phyloP scores from a whole-genome alignment of 169 alveolate genomes.

The Plasmodium coatneyi region DNA sequence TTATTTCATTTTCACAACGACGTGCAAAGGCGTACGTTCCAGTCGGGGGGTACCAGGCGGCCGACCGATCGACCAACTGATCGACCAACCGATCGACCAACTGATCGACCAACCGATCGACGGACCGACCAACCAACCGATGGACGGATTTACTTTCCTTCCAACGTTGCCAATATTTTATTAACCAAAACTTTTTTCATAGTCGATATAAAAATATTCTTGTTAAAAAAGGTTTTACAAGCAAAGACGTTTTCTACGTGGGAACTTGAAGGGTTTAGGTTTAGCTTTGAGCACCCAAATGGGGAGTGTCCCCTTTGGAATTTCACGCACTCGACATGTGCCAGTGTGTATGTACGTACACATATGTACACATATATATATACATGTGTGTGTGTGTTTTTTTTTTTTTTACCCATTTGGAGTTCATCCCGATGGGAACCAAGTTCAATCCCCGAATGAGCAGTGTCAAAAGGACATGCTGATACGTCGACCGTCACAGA shows the following conservation, averaged over 20 bases:
- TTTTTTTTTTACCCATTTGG: background rate
- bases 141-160: background rate
- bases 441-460: background rate
- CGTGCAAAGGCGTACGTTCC: background rate
- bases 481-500: background rate
- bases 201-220: background rate
- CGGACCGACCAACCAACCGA: background rate
- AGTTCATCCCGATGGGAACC: conserved; percentile 11
- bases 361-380: no score
- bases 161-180: background rate
- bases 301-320: no score
- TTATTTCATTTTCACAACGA: no score
- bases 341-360: no score
- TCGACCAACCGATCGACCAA: background rate
- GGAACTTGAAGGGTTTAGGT: background rate
- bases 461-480: background rate
- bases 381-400: background rate
- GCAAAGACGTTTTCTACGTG: background rate
- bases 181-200: background rate
- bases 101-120: background rate
- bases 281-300: no score
- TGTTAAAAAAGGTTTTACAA: background rate
- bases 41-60: background rate
- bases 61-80: background rate
- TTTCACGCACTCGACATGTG: no score